Evolutionary conservation across 2,329 filamentous ascomycete genomes (phyloP).

Genomic region (Tolypocladium inflatum): DNA sequence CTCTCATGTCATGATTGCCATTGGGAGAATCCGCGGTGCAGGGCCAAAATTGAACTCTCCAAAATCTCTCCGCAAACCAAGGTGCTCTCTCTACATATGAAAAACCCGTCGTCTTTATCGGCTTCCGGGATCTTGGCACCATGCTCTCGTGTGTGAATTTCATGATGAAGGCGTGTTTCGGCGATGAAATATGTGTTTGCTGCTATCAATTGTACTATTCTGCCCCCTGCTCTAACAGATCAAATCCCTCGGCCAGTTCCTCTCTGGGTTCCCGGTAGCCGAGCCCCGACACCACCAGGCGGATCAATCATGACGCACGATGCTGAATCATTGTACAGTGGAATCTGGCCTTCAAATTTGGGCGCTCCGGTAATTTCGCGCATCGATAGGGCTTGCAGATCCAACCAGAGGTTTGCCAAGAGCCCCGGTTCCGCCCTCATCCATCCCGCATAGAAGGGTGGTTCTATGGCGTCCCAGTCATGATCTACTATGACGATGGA

Average conservation of each 20-base stretch:
- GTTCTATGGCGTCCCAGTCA: not conserved
- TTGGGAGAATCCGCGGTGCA: no score
- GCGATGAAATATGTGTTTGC: no score
- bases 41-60: no score
- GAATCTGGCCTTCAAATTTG: not conserved
- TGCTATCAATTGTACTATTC: no score
- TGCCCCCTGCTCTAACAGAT: no score
- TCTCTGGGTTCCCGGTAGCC: not conserved
- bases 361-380: not conserved
- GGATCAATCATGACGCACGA: not conserved
- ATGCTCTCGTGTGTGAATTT: no score
- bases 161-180: no score
- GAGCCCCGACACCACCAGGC: not conserved
- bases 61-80: no score
- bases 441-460: not conserved
- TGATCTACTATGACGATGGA: not conserved
- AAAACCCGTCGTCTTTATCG: no score
- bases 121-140: no score
- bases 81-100: no score
- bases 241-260: not conserved
- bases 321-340: not conserved
- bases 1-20: no score
- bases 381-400: not conserved
- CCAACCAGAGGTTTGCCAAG: not conserved
- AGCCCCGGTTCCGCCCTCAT: not conserved